Percentiles rank a stretch among this genome's conserved stretches.
These are phyloP conservation scores for Delonix regia DNA, from an alignment of 306 rosid species.

Conservation along the genomic window DNA sequence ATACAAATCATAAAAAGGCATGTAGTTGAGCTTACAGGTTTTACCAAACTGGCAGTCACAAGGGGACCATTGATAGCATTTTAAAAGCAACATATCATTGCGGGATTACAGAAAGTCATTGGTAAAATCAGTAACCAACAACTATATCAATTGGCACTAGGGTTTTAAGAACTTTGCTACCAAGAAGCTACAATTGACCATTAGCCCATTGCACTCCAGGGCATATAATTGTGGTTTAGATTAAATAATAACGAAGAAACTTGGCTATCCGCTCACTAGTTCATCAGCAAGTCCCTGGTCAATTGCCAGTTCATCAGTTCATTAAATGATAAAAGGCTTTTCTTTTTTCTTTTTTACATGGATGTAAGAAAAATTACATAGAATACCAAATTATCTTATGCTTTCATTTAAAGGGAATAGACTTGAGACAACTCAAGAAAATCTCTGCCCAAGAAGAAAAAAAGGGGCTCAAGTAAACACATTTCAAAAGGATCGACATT, in stretches of 20 bases:
- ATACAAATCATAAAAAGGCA: constrained; percentile 10
- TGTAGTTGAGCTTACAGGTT: background rate
- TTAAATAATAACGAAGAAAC: background rate
- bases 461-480: no score
- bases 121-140: background rate
- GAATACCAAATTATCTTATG: background rate
- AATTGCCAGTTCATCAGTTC: background rate
- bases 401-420: background rate
- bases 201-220: background rate
- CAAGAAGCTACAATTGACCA: constrained; percentile 4
- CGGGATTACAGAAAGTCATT: background rate
- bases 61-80: constrained; percentile 28
- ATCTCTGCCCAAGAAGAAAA: background rate
- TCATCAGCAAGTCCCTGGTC: background rate
- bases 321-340: constrained; percentile 5
- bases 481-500: no score
- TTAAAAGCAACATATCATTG: constrained; percentile 1
- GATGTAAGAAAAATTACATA: background rate
- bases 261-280: background rate
- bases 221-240: background rate
- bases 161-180: background rate
- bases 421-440: background rate
- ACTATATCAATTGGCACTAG: background rate
- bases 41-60: constrained; percentile 3
- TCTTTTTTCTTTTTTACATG: background rate